phyloP scores from a whole-genome alignment of 2,329 filamentous ascomycete species.

The Neofusicoccum kwambonambiense region DNA sequence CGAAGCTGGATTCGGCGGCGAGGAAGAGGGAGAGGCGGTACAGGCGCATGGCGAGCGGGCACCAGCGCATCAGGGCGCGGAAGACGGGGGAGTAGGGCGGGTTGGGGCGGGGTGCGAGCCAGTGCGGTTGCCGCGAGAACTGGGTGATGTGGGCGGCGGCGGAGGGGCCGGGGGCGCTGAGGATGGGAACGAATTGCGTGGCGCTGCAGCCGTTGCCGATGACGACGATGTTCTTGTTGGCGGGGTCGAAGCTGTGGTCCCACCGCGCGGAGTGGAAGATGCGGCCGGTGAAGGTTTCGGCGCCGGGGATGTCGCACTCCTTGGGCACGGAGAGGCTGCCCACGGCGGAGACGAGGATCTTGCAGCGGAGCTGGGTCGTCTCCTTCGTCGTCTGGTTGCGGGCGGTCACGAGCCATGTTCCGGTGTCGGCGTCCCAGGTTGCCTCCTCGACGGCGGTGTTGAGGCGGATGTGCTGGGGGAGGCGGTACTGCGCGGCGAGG shows the following conservation, averaged over 20 bases:
- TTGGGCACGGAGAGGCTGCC: slow-evolving; percentile 32
- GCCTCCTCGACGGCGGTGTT: slow-evolving; percentile 39
- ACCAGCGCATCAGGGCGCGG: slow-evolving; percentile 46
- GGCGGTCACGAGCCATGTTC: slow-evolving; percentile 38
- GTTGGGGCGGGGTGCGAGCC: slow-evolving; percentile 47
- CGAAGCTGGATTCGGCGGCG: slow-evolving; percentile 46
- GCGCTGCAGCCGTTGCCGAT: slow-evolving; percentile 48
- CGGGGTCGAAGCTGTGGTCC: slow-evolving; percentile 54
- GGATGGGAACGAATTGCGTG: slow-evolving; percentile 49
- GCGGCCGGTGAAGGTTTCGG: slow-evolving; percentile 44
- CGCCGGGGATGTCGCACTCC: slow-evolving; percentile 43
- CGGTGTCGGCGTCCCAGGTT: slow-evolving; percentile 45
- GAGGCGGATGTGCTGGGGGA: slow-evolving; percentile 43
- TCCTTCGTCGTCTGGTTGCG: slow-evolving; percentile 26
- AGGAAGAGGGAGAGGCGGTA: slow-evolving; percentile 45
- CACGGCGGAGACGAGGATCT: slow-evolving; percentile 30
- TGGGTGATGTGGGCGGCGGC: slow-evolving; percentile 45
- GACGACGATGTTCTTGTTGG: slow-evolving; percentile 31
- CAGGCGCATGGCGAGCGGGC: slow-evolving; percentile 46
- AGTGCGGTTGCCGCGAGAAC: slow-evolving; percentile 53
- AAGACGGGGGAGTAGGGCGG: slow-evolving; percentile 41
- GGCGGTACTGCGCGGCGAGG: slow-evolving; percentile 31
- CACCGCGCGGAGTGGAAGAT: slow-evolving; percentile 34
- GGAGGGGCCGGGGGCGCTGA: slow-evolving; percentile 28
- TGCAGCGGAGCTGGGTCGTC: slow-evolving; percentile 25